Percentiles rank a stretch among this genome's conserved stretches.
These are phyloP conservation scores for Gossypium arboreum DNA, from an alignment of 345 rosid species.

Conservation along the genomic window DNA sequence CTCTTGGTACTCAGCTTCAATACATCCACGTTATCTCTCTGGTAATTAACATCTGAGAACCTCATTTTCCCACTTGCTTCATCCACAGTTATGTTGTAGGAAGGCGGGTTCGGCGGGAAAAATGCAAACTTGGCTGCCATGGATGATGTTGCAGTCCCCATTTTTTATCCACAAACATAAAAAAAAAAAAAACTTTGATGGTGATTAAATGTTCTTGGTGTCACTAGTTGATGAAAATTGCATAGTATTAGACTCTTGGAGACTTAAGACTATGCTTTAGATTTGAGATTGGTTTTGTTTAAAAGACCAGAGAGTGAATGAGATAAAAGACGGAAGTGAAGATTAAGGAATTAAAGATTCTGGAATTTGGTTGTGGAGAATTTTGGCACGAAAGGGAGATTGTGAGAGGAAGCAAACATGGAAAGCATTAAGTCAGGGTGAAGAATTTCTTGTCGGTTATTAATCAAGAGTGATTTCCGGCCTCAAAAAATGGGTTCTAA, in stretches of 20 bases:
- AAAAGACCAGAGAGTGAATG: constrained; percentile 9
- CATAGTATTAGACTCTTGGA: constrained; percentile 15
- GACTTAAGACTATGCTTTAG: background rate
- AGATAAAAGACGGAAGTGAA: background rate
- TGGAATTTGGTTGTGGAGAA: constrained; percentile 23
- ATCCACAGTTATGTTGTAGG: constrained; percentile 52
- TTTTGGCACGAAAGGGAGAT: background rate
- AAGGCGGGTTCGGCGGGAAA: constrained; percentile 90
- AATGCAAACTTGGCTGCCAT: constrained; percentile 91
- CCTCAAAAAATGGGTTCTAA: background rate
- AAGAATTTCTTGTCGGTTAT: constrained; percentile 22
- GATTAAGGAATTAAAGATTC: constrained; percentile 8
- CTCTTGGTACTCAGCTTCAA: constrained; percentile 53
- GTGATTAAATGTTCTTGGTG: background rate
- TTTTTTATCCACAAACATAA: constrained; percentile 16
- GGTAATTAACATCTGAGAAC: constrained; percentile 40
- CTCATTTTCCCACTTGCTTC: constrained; percentile 54
- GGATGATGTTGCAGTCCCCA: constrained; percentile 84
- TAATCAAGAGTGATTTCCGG: constrained; percentile 26
- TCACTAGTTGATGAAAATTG: constrained; percentile 9
- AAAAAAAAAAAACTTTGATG: background rate
- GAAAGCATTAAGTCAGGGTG: constrained; percentile 19
- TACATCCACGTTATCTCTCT: constrained; percentile 60
- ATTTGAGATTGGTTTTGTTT: background rate
- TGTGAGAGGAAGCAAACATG: constrained; percentile 13